These are phyloP conservation scores for Nitzschia sp. DNA, from an alignment of 108 stramenopile genomes.

Conservation along the genomic window DNA sequence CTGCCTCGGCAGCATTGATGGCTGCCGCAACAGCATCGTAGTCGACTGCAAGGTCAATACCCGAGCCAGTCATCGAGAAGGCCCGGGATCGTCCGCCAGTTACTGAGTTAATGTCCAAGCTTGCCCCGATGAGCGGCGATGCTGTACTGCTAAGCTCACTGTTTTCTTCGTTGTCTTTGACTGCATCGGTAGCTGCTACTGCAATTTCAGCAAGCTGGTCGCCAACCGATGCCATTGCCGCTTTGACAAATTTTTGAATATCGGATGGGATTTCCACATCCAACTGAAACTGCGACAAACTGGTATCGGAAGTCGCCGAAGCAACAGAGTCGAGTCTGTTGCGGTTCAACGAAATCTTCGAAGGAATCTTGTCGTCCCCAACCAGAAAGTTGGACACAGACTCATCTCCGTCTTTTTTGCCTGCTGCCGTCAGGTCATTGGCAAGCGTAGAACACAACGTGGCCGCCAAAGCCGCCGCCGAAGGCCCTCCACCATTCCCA, in stretches of 20 bases:
- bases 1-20: slow-evolving; percentile 75
- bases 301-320: slow-evolving; percentile 40
- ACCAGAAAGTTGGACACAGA: slow-evolving; percentile 38
- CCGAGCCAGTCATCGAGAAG: slow-evolving; percentile 24
- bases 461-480: slow-evolving; percentile 30
- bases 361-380: slow-evolving; percentile 29
- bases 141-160: slow-evolving; percentile 40
- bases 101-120: slow-evolving; percentile 18
- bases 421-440: slow-evolving; percentile 63
- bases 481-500: slow-evolving; percentile 15
- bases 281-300: slow-evolving; percentile 18
- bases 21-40: slow-evolving; percentile 78
- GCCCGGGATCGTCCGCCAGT: slow-evolving; percentile 32
- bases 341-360: slow-evolving; percentile 35
- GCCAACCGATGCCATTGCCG: slow-evolving; percentile 47
- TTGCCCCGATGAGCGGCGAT: slow-evolving; percentile 45
- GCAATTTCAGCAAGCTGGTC: slow-evolving; percentile 53
- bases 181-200: slow-evolving; percentile 35
- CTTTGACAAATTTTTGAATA: slow-evolving; percentile 46
- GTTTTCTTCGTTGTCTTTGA: slow-evolving; percentile 26
- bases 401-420: slow-evolving; percentile 37
- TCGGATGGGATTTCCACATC: slow-evolving; percentile 44
- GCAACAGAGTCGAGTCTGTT: slow-evolving; percentile 61
- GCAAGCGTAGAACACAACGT: slow-evolving; percentile 31
- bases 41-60: slow-evolving; percentile 56